Percentiles rank a stretch among this genome's conserved stretches.
Evolutionary conservation across 2,329 filamentous ascomycete genomes (phyloP).

Genomic region (Nemania sp.): DNA sequence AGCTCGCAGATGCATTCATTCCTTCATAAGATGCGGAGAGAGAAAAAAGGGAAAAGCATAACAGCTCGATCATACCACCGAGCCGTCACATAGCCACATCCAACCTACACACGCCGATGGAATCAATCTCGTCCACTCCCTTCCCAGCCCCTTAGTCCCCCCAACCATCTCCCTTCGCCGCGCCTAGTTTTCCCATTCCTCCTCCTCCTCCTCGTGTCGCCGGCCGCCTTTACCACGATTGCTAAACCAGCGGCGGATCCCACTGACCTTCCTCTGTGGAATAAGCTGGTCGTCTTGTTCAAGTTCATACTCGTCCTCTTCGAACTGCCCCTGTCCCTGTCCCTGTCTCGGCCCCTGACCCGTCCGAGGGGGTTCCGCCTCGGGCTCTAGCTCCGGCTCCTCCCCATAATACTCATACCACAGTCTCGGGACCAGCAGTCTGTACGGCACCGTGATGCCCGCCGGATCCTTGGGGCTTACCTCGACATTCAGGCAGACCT

Average conservation of each 20-base stretch:
- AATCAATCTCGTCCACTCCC: not conserved
- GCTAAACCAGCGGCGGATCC: constrained; percentile 32
- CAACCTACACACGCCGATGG: not conserved
- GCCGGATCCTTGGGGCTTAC: constrained; percentile 86
- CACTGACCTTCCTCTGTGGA: constrained; percentile 24
- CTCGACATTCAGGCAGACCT: constrained; percentile 91
- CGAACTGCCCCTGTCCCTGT: constrained; percentile 9
- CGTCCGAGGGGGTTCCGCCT: not conserved
- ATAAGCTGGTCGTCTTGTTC: not conserved
- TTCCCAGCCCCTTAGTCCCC: not conserved
- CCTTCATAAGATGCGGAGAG: constrained; percentile 2
- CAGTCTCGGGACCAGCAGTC: constrained; percentile 84
- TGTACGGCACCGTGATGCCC: constrained; percentile 88
- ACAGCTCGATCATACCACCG: not conserved
- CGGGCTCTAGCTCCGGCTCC: not conserved
- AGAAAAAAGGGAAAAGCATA: not conserved
- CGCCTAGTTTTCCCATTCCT: constrained; percentile 19
- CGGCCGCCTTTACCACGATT: constrained; percentile 16
- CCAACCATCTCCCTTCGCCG: not conserved
- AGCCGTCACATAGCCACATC: not conserved
- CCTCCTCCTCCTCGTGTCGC: constrained; percentile 4
- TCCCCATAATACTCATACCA: constrained; percentile 68
- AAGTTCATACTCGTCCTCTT: constrained; percentile 8
- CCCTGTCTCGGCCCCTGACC: constrained; percentile 14
- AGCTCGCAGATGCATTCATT: constrained; percentile 18